These are phyloP conservation scores for Candida michaelii DNA, from an alignment of 805 yeast genomes.

Conservation along the genomic window DNA sequence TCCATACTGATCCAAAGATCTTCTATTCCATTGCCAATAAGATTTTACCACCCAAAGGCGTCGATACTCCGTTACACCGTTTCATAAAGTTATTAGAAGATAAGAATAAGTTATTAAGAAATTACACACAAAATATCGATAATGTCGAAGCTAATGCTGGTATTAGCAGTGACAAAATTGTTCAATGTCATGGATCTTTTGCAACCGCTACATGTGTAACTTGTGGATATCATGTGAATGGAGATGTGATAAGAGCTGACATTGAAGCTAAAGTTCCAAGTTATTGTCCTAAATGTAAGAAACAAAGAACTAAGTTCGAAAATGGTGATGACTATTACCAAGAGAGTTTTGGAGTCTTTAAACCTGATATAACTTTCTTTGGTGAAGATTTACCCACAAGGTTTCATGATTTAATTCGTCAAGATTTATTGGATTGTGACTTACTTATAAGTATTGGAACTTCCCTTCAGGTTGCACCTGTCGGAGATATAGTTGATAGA, in stretches of 20 bases:
- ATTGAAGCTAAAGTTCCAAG: conserved; percentile 53
- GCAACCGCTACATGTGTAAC: conserved; percentile 73
- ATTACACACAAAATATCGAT: conserved; percentile 47
- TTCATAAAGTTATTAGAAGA: conserved; percentile 38
- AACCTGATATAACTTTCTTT: conserved; percentile 87
- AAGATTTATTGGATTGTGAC: conserved; percentile 71
- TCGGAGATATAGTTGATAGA: conserved; percentile 38
- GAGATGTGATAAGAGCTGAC: conserved; percentile 47
- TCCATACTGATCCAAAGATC: conserved; percentile 36
- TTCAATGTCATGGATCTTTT: conserved; percentile 86
- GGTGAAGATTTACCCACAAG: conserved; percentile 63
- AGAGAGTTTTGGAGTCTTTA: conserved; percentile 55
- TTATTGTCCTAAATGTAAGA: conserved; percentile 48
- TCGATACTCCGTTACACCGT: conserved; percentile 39
- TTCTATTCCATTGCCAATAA: conserved; percentile 45
- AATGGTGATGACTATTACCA: conserved; percentile 26
- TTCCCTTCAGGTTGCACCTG: conserved; percentile 65
- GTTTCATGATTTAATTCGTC: conserved; percentile 31
- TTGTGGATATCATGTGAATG: conserved; percentile 57
- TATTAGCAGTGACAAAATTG: conserved; percentile 52
- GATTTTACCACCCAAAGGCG: conserved; percentile 41
- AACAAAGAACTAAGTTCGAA: conserved; percentile 19
- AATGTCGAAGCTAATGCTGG: conserved; percentile 49
- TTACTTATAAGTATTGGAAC: conserved; percentile 83
- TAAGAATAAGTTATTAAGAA: conserved; percentile 37